Base-by-base conservation (phyloP, 352 stramenopile genomes). In the Pythium insidiosum region DNA sequence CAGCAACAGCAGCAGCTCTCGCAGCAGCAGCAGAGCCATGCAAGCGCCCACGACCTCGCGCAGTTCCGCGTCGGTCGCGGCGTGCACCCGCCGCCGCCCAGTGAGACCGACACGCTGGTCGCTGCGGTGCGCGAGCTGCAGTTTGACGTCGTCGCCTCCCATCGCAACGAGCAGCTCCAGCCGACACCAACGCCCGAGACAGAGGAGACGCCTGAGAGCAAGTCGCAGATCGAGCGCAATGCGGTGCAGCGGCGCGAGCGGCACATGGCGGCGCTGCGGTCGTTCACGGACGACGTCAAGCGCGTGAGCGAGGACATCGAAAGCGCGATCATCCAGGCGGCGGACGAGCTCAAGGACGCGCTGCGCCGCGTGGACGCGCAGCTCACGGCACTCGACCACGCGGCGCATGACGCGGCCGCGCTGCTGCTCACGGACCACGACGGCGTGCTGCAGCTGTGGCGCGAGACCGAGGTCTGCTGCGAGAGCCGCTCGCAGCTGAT, bases 261-360 rank as follows among this genome's bases (percentile, higher is more conserved):
- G 12, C 78, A 88, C 62, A 81, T 79, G 62, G 43, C 59, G n/a
- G 66, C 59, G 7, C 64, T 71, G 20, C 54, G 56, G 29, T 22
- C 46, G 29, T 90, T 85, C 38, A 62, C 46, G 4, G 53, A 68
- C 18, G 58, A 66, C 3, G 71, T 85, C 3, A 77, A 79, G 39
- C 47, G 42, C 2, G 78, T 88, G 38, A 85, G 70, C 26, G 73
- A 88, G 21, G 61, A 69, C 16, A 63, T 88, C 19, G 73, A 88
- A 44, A 44, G 49, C 18, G 50, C 58, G 22, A 70, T 88, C 35
- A 75, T 88, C 33, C 22, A 37, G 18, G 51, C 63, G 22, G 73
- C 71, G 2, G 76, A 88, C 31, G 42, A 52, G 4, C 66, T 88
- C 37, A 88, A 88, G 43, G 61, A 80, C 23, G 39, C 64, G 33